Evolutionary conservation across 441 rosid genomes (phyloP), one percentile per base, ranked within the genome.

Genomic region (Syzygium syzygioides): DNA sequence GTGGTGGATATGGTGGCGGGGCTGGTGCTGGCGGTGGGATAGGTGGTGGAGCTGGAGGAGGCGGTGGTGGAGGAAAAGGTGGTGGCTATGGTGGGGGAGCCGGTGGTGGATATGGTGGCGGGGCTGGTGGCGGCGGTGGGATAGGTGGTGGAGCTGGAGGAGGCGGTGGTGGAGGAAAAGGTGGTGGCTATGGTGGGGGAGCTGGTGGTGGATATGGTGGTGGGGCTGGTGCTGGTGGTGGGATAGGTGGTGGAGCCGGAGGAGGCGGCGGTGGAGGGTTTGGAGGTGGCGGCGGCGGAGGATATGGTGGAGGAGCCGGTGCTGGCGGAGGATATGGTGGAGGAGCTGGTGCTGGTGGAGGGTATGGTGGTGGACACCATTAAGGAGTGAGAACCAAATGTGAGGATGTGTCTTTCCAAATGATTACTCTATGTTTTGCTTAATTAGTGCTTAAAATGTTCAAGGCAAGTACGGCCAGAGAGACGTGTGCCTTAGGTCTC

Each of bases 321-420:
- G 45, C 45, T 41, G 45, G 88, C 1, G 92, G 91, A 25, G 85
- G 71, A 13, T 91, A 86, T 5, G 93, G 91, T 37, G 66, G 91
- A 20, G 80, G 80, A 37, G 80, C 86, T 19, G 92, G 92, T 18
- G 88, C 87, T n/a, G 91, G 92, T 32, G 93, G 92, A 41, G 93
- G 91, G 26, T 23, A 66, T 85, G 91, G 48, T 45, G 48, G 48
- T 45, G 48, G 48, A 45, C 9, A 45, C 48, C 48, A 45, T 45
- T 45, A 45, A 45, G 7, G 48, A 45, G 48, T 7, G 48, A 45
- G 48, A 45, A 45, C 48, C 48, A 45, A 45, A 45, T 45, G 7
- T 45, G 48, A 45, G 1, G 48, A 45, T 45, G 48, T 45, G 48
- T 45, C 48, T 7, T 45, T 45, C 10, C 48, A 45, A 45, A 45